phyloP scores from a whole-genome alignment of 2,329 filamentous ascomycete genomes.

The Aspergillus sp. region DNA sequence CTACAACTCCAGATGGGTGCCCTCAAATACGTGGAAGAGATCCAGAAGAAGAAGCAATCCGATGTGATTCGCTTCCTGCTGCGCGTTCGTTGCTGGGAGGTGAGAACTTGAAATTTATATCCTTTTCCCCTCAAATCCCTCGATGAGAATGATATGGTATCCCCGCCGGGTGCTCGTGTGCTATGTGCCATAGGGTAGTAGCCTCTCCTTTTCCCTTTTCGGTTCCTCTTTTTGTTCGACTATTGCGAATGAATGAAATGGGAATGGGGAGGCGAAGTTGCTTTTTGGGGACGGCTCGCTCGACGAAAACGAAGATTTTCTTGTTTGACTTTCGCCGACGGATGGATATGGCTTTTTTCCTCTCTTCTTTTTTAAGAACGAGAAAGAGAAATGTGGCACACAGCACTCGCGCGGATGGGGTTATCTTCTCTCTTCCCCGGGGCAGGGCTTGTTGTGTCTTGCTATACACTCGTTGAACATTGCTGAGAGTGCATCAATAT shows the following conservation, averaged over 20 bases:
- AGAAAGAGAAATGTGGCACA: slow-evolving; percentile 32
- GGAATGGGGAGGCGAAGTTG: slow-evolving; percentile 14
- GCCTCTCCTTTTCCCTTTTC: slow-evolving; percentile 7
- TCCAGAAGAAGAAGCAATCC: slow-evolving; percentile 99
- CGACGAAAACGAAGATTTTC: slow-evolving; percentile 5
- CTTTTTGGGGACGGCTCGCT: slow-evolving; percentile 20
- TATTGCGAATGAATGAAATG: slow-evolving; percentile 3
- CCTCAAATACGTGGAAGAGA: slow-evolving; percentile 99
- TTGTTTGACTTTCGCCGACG: slow-evolving; percentile 22
- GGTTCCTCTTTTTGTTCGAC: slow-evolving; percentile 14
- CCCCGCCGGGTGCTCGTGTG: slow-evolving; percentile 29
- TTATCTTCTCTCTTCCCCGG: slow-evolving; percentile 17
- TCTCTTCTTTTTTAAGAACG: neutral
- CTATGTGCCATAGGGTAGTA: slow-evolving; percentile 13
- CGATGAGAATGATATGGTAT: slow-evolving; percentile 25
- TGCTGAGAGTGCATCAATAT: slow-evolving; percentile 99
- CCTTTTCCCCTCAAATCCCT: slow-evolving; percentile 20
- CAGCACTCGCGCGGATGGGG: slow-evolving; percentile 9
- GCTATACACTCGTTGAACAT: slow-evolving; percentile 99
- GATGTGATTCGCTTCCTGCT: slow-evolving; percentile 99
- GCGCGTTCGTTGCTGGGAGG: slow-evolving; percentile 99
- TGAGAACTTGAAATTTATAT: slow-evolving; percentile 28
- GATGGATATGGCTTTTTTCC: slow-evolving; percentile 22
- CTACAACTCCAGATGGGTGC: slow-evolving; percentile 71
- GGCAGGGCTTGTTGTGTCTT: slow-evolving; percentile 42